Conservation (phyloP, 2,329 filamentous ascomycete species). For the Talaromyces atroroseus region DNA sequence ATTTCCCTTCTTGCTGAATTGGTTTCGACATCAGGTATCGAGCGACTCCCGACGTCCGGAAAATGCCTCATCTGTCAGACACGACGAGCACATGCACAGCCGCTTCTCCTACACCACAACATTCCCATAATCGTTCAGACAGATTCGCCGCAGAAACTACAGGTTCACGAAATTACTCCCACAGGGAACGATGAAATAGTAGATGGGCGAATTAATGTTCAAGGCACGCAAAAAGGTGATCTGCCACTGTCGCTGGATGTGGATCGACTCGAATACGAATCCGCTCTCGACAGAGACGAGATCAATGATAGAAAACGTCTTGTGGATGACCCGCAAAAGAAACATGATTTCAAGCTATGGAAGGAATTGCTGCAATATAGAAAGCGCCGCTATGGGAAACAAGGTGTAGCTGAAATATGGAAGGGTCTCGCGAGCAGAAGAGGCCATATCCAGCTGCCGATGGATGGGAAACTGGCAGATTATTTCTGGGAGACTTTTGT, state of each 20-base stretch:
- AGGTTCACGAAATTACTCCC: constrained; percentile 25
- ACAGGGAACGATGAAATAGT: background rate
- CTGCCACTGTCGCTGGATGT: constrained; percentile 23
- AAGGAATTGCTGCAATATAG: constrained; percentile 40
- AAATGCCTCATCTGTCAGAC: constrained; percentile 27
- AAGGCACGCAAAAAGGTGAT: background rate
- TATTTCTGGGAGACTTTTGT: constrained; percentile 40
- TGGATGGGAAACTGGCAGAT: constrained; percentile 31
- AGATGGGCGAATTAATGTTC: constrained; percentile 11
- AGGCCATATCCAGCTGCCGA: constrained; percentile 29
- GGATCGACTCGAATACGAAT: constrained; percentile 37
- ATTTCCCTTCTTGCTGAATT: constrained; percentile 33
- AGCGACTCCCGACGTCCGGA: constrained; percentile 24
- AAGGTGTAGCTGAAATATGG: constrained; percentile 40
- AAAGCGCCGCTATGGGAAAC: constrained; percentile 38
- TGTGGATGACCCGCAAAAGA: constrained; percentile 29
- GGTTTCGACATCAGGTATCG: constrained; percentile 25
- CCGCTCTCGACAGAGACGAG: constrained; percentile 32
- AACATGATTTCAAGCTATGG: constrained; percentile 40
- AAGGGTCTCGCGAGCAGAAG: constrained; percentile 30
- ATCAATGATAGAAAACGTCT: constrained; percentile 32
- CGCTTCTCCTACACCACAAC: background rate
- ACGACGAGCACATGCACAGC: constrained; percentile 15
- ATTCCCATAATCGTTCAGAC: background rate
- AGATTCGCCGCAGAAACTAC: constrained; percentile 18